Evolutionary conservation across 768 basidiomycete species (phyloP).

Genomic region (Clitopilus hobsonii): DNA sequence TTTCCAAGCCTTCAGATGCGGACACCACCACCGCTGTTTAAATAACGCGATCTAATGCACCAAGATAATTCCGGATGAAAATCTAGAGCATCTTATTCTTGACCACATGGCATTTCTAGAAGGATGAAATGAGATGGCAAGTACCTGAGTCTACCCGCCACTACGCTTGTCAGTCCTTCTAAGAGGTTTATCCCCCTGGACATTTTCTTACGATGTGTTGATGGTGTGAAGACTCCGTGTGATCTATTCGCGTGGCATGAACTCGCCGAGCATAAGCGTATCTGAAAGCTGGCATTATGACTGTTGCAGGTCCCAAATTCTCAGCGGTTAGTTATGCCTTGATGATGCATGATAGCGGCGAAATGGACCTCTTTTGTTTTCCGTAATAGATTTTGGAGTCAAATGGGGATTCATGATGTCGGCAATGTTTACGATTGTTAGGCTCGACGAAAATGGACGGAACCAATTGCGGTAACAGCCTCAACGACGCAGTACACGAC

Average conservation of each 20-base stretch:
- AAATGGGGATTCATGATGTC: slow-evolving; percentile 1
- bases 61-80: slow-evolving; percentile 1
- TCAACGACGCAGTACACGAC: background rate
- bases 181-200: background rate
- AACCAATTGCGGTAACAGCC: background rate
- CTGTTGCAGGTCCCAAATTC: too few relatives aligned
- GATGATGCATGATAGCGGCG: too few relatives aligned
- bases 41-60: background rate
- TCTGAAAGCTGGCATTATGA: background rate
- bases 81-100: background rate
- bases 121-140: background rate
- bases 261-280: background rate
- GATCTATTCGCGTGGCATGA: background rate
- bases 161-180: background rate
- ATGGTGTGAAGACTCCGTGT: background rate
- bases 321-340: too few relatives aligned
- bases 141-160: background rate
- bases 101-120: background rate
- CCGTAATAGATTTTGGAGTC: background rate
- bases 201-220: background rate
- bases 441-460: background rate
- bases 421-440: background rate
- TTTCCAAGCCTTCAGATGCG: background rate
- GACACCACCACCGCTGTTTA: background rate
- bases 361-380: background rate